These are phyloP conservation scores for Diophrys appendiculata DNA, from an alignment of 73 alveolate species.

Conservation along the genomic window DNA sequence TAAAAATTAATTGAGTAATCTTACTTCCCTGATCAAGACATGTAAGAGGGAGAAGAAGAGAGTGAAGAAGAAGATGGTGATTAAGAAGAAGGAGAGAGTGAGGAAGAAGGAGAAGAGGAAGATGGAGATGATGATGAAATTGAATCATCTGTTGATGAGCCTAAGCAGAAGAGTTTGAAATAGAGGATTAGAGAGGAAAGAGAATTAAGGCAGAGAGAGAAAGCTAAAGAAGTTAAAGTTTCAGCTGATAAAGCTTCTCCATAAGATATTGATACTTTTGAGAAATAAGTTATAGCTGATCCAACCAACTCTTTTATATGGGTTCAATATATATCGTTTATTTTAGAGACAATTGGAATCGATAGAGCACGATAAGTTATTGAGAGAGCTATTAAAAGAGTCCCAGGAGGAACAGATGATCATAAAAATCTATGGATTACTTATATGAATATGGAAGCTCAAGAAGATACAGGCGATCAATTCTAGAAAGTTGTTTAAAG, in stretches of 20 bases:
- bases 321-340: constrained; percentile 89
- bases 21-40: no score
- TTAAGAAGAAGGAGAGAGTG: constrained; percentile 62
- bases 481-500: constrained; percentile 70
- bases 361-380: constrained; percentile 85
- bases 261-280: constrained; percentile 53
- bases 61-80: constrained; percentile 33
- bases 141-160: constrained; percentile 65
- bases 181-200: constrained; percentile 75
- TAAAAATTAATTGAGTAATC: no score
- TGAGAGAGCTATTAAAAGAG: constrained; percentile 92
- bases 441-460: constrained; percentile 86
- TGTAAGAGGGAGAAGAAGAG: constrained; percentile 55
- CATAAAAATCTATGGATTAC: constrained; percentile 92
- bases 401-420: constrained; percentile 73
- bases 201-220: constrained; percentile 69
- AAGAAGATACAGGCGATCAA: not conserved
- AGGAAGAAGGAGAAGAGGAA: constrained; percentile 60
- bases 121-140: constrained; percentile 60
- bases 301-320: constrained; percentile 82
- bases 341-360: constrained; percentile 79
- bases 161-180: constrained; percentile 62
- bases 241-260: constrained; percentile 66
- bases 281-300: constrained; percentile 71
- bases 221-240: constrained; percentile 45